A percentile compares a stretch with the other conserved stretches of the same genome.
Evolutionary conservation across 2,329 filamentous ascomycete species (phyloP).

Genomic region (Nothopassalora personata): DNA sequence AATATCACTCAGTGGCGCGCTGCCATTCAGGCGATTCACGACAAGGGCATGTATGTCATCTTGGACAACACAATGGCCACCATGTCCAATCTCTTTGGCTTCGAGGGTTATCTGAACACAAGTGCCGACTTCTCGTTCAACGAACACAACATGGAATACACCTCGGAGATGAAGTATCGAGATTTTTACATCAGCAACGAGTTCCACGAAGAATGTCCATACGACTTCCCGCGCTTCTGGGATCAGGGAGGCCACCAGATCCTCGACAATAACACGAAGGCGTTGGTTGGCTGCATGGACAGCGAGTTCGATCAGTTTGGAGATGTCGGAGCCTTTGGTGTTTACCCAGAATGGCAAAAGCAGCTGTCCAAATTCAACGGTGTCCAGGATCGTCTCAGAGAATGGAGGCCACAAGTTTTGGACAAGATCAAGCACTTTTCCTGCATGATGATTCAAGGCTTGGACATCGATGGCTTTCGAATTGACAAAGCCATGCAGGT

Average conservation of each 20-base stretch:
- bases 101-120: conserved; percentile 55
- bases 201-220: conserved; percentile 46
- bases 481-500: conserved; percentile 63
- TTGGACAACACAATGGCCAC: conserved; percentile 63
- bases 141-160: conserved; percentile 57
- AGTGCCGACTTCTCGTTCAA: conserved; percentile 51
- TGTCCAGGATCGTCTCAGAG: conserved; percentile 61
- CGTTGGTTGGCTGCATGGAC: conserved; percentile 53
- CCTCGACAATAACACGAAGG: conserved; percentile 41
- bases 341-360: conserved; percentile 58
- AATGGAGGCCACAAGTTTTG: conserved; percentile 56
- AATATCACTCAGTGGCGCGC: conserved; percentile 54
- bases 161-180: conserved; percentile 49
- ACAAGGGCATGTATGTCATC: conserved; percentile 59
- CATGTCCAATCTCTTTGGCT: conserved; percentile 59
- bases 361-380: conserved; percentile 62
- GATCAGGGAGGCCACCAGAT: conserved; percentile 52
- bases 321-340: conserved; percentile 59
- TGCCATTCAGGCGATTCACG: conserved; percentile 56
- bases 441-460: conserved; percentile 56
- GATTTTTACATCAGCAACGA: conserved; percentile 54
- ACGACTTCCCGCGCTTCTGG: conserved; percentile 59
- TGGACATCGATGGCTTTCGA: conserved; percentile 64
- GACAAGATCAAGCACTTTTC: conserved; percentile 56
- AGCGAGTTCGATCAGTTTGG: conserved; percentile 62